Conservation (phyloP, 345 rosid species). For the Lepidium didymum region DNA sequence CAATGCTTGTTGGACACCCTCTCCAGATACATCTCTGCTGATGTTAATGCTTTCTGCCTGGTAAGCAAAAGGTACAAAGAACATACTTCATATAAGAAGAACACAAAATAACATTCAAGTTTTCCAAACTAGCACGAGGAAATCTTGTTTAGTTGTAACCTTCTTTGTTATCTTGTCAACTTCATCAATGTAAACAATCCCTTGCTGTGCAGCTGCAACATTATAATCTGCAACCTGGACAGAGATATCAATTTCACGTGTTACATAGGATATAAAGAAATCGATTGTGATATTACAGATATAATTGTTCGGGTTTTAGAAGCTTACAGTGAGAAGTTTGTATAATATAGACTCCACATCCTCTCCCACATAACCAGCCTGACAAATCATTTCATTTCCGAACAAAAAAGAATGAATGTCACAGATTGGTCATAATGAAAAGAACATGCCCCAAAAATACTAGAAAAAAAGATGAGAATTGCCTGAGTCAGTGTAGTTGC, state of each 20-base stretch:
- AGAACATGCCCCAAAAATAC: conserved; percentile 13
- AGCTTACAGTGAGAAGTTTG: conserved; percentile 80
- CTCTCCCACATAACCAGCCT: conserved; percentile 99
- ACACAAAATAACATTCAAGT: neutral
- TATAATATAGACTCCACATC: conserved; percentile 98
- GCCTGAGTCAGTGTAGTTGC: conserved; percentile 99
- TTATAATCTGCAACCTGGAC: conserved; percentile 89
- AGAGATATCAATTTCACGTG: neutral
- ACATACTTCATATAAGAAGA: neutral
- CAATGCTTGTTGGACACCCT: conserved; percentile 98
- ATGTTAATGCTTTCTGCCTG: conserved; percentile 97
- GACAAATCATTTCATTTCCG: conserved; percentile 32
- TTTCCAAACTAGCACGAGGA: conserved; percentile 2
- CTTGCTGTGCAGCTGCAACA: conserved; percentile 99
- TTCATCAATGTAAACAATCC: conserved; percentile 97
- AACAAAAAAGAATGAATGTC: conserved; percentile 17
- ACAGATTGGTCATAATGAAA: conserved; percentile 25
- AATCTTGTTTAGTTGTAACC: conserved; percentile 30
- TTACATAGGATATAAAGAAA: neutral
- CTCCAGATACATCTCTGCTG: conserved; percentile 99
- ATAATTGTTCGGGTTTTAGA: neutral
- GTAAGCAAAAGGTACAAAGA: conserved; percentile 18
- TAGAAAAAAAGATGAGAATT: conserved; percentile 24
- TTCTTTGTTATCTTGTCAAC: conserved; percentile 98
- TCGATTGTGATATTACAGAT: neutral